These are phyloP conservation scores for Leccinum sublutescens DNA, from an alignment of 768 basidiomycete genomes.

Conservation along the genomic window DNA sequence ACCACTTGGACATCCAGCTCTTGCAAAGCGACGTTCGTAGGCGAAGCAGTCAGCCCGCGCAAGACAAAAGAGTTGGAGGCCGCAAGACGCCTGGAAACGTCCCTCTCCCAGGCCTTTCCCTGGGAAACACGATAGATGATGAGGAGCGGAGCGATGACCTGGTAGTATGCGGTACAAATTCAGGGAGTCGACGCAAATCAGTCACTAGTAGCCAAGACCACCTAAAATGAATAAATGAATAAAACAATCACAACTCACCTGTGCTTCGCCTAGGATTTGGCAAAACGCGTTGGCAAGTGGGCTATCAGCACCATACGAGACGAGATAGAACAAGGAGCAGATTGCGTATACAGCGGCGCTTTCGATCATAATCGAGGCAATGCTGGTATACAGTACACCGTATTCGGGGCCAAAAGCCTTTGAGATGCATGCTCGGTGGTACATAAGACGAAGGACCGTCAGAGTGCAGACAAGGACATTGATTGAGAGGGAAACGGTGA, in stretches of 20 bases:
- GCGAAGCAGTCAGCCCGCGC: slow-evolving; percentile 10
- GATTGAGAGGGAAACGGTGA: slow-evolving; percentile 33
- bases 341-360: slow-evolving; percentile 34
- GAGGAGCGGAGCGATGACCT: slow-evolving; percentile 48
- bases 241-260: slow-evolving; percentile 14
- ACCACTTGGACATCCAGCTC: slow-evolving; percentile 14
- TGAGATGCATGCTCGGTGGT: slow-evolving; percentile 27
- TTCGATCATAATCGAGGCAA: slow-evolving; percentile 36
- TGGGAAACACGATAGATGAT: slow-evolving; percentile 48
- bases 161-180: background rate
- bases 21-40: background rate
- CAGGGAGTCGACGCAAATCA: background rate
- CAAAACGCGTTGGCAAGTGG: slow-evolving; percentile 27
- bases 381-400: slow-evolving; percentile 29
- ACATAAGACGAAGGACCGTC: slow-evolving; percentile 32
- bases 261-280: slow-evolving; percentile 30
- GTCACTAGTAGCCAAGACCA: background rate
- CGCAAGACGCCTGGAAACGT: slow-evolving; percentile 12
- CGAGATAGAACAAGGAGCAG: slow-evolving; percentile 32
- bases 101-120: slow-evolving; percentile 41
- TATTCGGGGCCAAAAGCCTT: slow-evolving; percentile 28
- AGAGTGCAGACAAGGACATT: slow-evolving; percentile 32
- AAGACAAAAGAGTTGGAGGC: slow-evolving; percentile 4
- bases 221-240: background rate
- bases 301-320: slow-evolving; percentile 24